Evolutionary conservation across 257 asterid species (phyloP), one percentile per base, ranked within the genome.

Genomic region (Linderniella brevidens): DNA sequence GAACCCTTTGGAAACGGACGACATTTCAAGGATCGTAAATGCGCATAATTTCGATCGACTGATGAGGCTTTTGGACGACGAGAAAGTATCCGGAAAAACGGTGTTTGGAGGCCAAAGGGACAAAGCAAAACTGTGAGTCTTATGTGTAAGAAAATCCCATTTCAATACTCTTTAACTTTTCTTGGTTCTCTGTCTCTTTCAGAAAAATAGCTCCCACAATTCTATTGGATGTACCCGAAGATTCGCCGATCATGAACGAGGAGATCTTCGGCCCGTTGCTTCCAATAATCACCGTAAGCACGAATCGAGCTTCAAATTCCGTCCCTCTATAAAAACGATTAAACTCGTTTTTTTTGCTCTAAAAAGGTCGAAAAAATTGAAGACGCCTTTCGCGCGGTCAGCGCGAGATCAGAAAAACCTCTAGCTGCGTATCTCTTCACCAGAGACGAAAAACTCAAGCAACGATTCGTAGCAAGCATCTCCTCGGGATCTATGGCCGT

Each of bases 201-300:
- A 90, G 96, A 80, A 54, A 73, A 37, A 83, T 88, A 35, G 93
- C 78, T 61, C 97, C 97, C 20, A 88, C 97, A 6, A 78, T 88
- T 60, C 66, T 88, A 63, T 52, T 88, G 69, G 74, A 88, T 74
- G 95, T 95, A 51, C 97, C 97, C 10, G 68, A 71, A n/a, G 86
- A 88, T 58, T 52, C 95, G 40, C 73, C 49, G 41, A 66, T 88
- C 58, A 83, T 88, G 97, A 72, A 73, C 0, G 95, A 88, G 51
- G 97, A 88, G 64, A 80, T 88, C 56, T 88, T 88, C 16, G 95
- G 97, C 18, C 95, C 95, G 13, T 61, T 88, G 72, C 93, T 88
- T 48, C 95, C 95, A 16, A 74, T 87, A 55, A 70, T 83, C 40
- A 87, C 93, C 8, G 97, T 83, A 75, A 74, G 58, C 56, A 47